Evolutionary conservation across 1,284 basidiomycete genomes (phyloP), one percentile per base, ranked within the genome.

Genomic region (Boletus hoseneyae): DNA sequence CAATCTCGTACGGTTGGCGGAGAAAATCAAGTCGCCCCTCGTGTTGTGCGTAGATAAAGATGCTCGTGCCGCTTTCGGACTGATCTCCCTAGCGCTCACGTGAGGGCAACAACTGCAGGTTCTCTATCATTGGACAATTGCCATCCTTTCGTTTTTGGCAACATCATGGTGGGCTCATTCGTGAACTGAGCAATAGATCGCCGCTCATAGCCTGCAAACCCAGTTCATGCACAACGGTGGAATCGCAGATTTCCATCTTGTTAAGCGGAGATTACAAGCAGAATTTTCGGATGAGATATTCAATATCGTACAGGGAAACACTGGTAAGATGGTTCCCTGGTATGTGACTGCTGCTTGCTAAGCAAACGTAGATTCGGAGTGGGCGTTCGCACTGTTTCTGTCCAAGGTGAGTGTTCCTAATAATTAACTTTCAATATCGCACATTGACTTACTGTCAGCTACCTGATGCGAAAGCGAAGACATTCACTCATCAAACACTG

Each of bases 211-310:
- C 29, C 18, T 9, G 7, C 41, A 36, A 51, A 35, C 37, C 10
- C 60, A 94, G 88, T 97, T 90, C 73, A 97, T 97, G 94, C 94
- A 97, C 68, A 97, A 97, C 58, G 94, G 91, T 46, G 84, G 83
- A 47, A 90, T 97, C 53, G 83, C 88, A 45, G 85, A 90, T 8
- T 97, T 97, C 67, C 70, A 72, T 35, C 73, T 77, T 53, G 82
- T 97, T 63, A 96, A 96, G 70, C 79, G 95, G 25, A 79, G 76
- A 32, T 69, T 97, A 3, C 93, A 95, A 64, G 74, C 73, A 34
- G 74, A 74, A 16, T 68, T 97, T 11, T 76, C 88, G 0, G 93
- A 97, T 63, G 83, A 88, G 55, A 78, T 92, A 36, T 97, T 92
- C 71, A 77, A 91, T 49, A 79, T 83, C 57, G 92, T 93, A 1